These are phyloP conservation scores for Eutrema salsugineum DNA, from an alignment of 441 rosid species.

Conservation along the genomic window DNA sequence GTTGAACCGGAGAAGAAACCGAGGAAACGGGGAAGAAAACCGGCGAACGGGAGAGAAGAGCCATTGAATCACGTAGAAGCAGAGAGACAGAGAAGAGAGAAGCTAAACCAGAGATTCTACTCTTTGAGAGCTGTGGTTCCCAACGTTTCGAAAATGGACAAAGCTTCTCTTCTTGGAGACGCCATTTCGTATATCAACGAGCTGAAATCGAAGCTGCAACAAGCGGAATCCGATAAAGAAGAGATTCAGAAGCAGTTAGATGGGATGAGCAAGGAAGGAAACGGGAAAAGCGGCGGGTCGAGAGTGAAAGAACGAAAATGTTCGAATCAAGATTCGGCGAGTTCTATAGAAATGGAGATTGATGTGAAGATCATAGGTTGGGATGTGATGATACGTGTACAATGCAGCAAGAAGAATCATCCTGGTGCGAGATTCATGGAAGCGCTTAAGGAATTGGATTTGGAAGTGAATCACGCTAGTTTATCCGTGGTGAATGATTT, in stretches of 20 bases:
- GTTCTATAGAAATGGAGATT: slow-evolving; percentile 64
- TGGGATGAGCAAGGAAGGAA: slow-evolving; percentile 49
- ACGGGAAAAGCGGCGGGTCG: slow-evolving; percentile 25
- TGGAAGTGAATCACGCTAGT: slow-evolving; percentile 91
- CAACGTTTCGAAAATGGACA: slow-evolving; percentile 96
- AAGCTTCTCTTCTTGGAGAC: slow-evolving; percentile 92
- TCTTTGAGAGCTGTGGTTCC: slow-evolving; percentile 95
- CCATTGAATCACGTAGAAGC: slow-evolving; percentile 98
- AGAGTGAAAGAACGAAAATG: slow-evolving; percentile 17
- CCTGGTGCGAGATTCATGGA: slow-evolving; percentile 93
- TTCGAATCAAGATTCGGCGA: slow-evolving; percentile 46
- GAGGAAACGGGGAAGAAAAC: slow-evolving; percentile 86
- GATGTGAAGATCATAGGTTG: slow-evolving; percentile 91
- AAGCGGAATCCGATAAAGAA: slow-evolving; percentile 55
- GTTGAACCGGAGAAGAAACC: slow-evolving; percentile 90
- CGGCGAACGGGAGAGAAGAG: slow-evolving; percentile 96
- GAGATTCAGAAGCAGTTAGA: slow-evolving; percentile 71
- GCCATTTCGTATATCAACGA: slow-evolving; percentile 90
- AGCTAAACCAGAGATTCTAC: slow-evolving; percentile 90
- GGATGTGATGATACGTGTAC: slow-evolving; percentile 92
- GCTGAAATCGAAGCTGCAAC: slow-evolving; percentile 69
- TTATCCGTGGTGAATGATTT: slow-evolving; percentile 89
- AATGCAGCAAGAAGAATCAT: slow-evolving; percentile 81
- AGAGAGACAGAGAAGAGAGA: slow-evolving; percentile 98
- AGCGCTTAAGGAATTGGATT: slow-evolving; percentile 81